Evolutionary conservation across 192 early-diverging fungal species (phyloP).

Genomic region (Linderina pennispora): DNA sequence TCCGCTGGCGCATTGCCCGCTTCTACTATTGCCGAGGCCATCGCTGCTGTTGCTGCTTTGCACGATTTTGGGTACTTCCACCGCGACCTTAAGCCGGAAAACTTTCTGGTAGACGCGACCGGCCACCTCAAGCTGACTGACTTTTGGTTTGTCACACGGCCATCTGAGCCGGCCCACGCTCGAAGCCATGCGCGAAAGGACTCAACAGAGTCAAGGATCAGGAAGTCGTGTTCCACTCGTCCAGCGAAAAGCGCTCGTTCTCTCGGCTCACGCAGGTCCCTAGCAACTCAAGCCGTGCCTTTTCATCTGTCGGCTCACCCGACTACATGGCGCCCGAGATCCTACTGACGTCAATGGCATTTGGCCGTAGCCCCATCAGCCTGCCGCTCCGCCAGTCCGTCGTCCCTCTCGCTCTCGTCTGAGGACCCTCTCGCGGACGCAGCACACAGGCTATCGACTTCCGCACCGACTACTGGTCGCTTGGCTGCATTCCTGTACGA

Average conservation of each 20-base stretch:
- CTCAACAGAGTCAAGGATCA: slow-evolving; percentile 52
- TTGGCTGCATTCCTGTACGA: slow-evolving; percentile 78
- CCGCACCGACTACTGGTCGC: slow-evolving; percentile 67
- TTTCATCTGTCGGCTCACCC: slow-evolving; percentile 80
- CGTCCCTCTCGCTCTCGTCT: slow-evolving; percentile 51
- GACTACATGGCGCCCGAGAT: slow-evolving; percentile 96
- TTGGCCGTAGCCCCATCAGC: too few species aligned
- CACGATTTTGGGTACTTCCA: slow-evolving; percentile 47
- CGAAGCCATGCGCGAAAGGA: slow-evolving; percentile 45
- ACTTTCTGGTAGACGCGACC: slow-evolving; percentile 44
- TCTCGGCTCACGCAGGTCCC: slow-evolving; percentile 45
- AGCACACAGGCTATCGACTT: too few species aligned
- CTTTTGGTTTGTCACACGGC: slow-evolving; percentile 86
- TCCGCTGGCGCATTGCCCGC: slow-evolving; percentile 68
- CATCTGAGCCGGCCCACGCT: slow-evolving; percentile 52
- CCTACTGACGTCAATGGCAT: slow-evolving; percentile 49
- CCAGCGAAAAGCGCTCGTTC: slow-evolving; percentile 42
- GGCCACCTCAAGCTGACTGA: slow-evolving; percentile 90
- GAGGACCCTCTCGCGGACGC: slow-evolving; percentile 50
- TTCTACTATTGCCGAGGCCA: slow-evolving; percentile 90
- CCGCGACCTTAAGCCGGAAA: slow-evolving; percentile 47
- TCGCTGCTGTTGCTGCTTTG: slow-evolving; percentile 66
- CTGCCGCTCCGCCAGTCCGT: too few species aligned
- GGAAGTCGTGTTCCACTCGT: slow-evolving; percentile 38
- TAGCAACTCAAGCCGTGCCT: slow-evolving; percentile 52